These are phyloP conservation scores for Nothophoma quercina DNA, from an alignment of 2,329 filamentous ascomycete species.

Conservation along the genomic window DNA sequence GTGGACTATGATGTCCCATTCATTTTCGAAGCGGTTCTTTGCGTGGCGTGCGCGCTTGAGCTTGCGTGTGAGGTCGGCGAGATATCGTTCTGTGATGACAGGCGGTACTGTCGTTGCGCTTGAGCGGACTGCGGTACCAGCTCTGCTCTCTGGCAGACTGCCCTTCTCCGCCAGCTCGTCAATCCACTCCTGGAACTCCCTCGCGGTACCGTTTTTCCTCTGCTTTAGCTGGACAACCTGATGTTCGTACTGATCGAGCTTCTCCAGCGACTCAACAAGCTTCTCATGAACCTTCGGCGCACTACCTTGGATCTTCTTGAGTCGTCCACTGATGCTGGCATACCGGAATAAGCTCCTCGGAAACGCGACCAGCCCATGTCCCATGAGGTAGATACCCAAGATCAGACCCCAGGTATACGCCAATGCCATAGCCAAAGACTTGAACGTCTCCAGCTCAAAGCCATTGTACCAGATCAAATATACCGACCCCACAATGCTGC, in stretches of 20 bases:
- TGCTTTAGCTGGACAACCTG: constrained; percentile 81
- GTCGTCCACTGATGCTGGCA: constrained; percentile 75
- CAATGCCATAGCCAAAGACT: constrained; percentile 87
- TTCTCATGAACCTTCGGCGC: constrained; percentile 87
- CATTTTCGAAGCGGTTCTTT: constrained; percentile 80
- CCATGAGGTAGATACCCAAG: constrained; percentile 96
- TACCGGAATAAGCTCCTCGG: constrained; percentile 82
- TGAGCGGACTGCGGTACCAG: constrained; percentile 30
- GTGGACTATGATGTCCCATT: constrained; percentile 82
- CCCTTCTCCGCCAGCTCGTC: constrained; percentile 87
- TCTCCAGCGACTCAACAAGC: constrained; percentile 82
- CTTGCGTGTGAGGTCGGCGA: constrained; percentile 86
- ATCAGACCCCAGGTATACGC: constrained; percentile 94
- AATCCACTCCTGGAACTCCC: constrained; percentile 89
- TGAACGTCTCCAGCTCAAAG: constrained; percentile 75
- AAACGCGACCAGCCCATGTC: constrained; percentile 91
- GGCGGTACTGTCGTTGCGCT: constrained; percentile 67
- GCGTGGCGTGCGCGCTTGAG: constrained; percentile 83
- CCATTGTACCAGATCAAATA: constrained; percentile 86
- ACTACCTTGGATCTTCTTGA: constrained; percentile 77
- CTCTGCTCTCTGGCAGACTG: constrained; percentile 68
- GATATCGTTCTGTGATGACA: constrained; percentile 90
- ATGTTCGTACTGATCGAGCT: constrained; percentile 79
- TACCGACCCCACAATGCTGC: constrained; percentile 73
- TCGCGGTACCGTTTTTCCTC: constrained; percentile 79